Evolutionary conservation across 2,329 filamentous ascomycete species (phyloP).

Genomic region (Fusarium sp.): DNA sequence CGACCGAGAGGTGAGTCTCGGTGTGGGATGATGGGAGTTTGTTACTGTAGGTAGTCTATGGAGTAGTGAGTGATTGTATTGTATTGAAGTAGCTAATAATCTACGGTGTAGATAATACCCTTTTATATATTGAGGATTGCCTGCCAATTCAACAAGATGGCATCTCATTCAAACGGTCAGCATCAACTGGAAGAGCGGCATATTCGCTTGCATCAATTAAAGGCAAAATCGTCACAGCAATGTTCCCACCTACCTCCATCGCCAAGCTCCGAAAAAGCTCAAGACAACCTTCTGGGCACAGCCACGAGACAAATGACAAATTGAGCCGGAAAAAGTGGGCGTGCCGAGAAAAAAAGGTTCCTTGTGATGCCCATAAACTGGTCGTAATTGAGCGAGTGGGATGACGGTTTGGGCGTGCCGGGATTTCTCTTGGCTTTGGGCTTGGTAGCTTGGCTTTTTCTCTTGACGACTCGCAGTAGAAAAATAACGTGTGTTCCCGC

Average conservation of each 20-base stretch:
- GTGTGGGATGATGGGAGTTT: neutral
- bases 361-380: neutral
- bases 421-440: constrained; percentile 4
- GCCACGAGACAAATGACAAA: constrained; percentile 18
- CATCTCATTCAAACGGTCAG: neutral
- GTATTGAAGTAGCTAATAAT: neutral
- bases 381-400: neutral
- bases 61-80: neutral
- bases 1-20: neutral
- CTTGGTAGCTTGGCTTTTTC: neutral
- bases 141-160: neutral
- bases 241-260: neutral
- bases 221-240: neutral
- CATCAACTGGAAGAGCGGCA: neutral
- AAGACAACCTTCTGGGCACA: constrained; percentile 10
- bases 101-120: neutral
- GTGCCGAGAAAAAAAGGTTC: neutral
- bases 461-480: neutral
- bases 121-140: neutral
- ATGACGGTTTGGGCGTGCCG: neutral
- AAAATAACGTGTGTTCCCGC: neutral
- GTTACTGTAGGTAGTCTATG: neutral
- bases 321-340: constrained; percentile 34
- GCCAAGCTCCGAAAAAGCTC: constrained; percentile 19
- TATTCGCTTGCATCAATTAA: neutral